A percentile compares a stretch with the other conserved stretches of the same genome.
These are phyloP conservation scores for Penicillium sp. DNA, from an alignment of 2,329 filamentous ascomycete genomes.

Conservation along the genomic window DNA sequence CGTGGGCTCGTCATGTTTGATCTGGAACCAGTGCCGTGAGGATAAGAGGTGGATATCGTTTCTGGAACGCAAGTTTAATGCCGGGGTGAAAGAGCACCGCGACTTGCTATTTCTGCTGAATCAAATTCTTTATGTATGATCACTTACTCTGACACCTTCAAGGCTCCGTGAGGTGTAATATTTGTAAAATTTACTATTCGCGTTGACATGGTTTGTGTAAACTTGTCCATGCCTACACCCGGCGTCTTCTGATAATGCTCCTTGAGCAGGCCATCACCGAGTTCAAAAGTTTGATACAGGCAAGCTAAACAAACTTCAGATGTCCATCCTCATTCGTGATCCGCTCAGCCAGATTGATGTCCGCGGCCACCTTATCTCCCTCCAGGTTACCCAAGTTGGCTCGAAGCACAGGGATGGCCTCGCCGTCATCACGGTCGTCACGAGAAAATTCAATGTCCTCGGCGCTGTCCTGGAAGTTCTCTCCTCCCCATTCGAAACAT, in stretches of 20 bases:
- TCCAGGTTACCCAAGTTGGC: constrained; percentile 49
- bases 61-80: not conserved
- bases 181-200: too few relatives aligned
- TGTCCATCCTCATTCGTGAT: constrained; percentile 56
- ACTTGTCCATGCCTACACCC: too few relatives aligned
- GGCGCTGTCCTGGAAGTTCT: constrained; percentile 50
- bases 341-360: constrained; percentile 60
- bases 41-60: not conserved
- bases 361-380: constrained; percentile 44
- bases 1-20: not conserved
- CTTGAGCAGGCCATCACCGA: too few relatives aligned
- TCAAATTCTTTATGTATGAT: not conserved
- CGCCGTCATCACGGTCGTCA: constrained; percentile 51
- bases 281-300: not conserved
- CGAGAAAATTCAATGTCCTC: constrained; percentile 50
- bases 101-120: not conserved
- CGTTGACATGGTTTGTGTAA: too few relatives aligned
- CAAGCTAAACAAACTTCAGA: constrained; percentile 35
- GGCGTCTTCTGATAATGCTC: too few relatives aligned
- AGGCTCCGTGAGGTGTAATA: too few relatives aligned
- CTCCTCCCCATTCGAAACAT: constrained; percentile 50
- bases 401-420: constrained; percentile 53
- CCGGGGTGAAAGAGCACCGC: not conserved
- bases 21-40: not conserved
- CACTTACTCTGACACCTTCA: not conserved